These are phyloP conservation scores for Pichia thaimueangensis DNA, from an alignment of 805 yeast species.

Conservation along the genomic window DNA sequence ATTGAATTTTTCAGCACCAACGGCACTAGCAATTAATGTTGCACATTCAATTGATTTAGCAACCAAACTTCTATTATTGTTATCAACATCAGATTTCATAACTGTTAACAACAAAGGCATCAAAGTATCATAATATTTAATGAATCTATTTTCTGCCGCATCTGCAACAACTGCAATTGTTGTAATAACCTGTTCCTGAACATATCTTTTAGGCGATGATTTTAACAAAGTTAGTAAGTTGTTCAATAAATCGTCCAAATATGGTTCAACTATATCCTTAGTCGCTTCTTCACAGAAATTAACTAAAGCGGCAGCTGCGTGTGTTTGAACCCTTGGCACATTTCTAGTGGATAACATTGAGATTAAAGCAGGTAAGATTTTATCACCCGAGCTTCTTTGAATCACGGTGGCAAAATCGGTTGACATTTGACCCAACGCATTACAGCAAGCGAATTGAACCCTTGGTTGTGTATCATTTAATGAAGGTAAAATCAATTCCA, in stretches of 20 bases:
- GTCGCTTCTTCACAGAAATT: slow-evolving; percentile 91
- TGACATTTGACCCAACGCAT: slow-evolving; percentile 93
- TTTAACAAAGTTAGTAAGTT: slow-evolving; percentile 71
- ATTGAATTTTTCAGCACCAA: slow-evolving; percentile 82
- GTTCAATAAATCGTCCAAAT: slow-evolving; percentile 70
- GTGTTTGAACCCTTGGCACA: slow-evolving; percentile 92
- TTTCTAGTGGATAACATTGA: slow-evolving; percentile 67
- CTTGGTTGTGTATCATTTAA: slow-evolving; percentile 83
- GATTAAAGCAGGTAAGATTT: slow-evolving; percentile 82
- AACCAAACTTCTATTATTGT: slow-evolving; percentile 69
- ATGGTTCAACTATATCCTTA: slow-evolving; percentile 86
- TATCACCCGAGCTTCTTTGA: slow-evolving; percentile 72
- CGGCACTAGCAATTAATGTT: slow-evolving; percentile 89
- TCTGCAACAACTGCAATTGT: slow-evolving; percentile 97
- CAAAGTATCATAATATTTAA: slow-evolving; percentile 87
- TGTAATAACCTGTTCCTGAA: slow-evolving; percentile 94
- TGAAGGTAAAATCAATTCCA: slow-evolving; percentile 82
- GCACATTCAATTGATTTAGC: slow-evolving; percentile 97
- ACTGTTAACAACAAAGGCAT: slow-evolving; percentile 86
- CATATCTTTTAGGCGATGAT: slow-evolving; percentile 76
- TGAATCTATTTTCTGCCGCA: slow-evolving; percentile 83
- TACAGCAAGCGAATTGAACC: slow-evolving; percentile 96
- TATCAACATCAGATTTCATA: slow-evolving; percentile 69
- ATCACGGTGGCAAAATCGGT: slow-evolving; percentile 91
- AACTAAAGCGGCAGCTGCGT: slow-evolving; percentile 97